Conservation (phyloP, 1,284 basidiomycete species). For the Cryptococcus sp. region DNA sequence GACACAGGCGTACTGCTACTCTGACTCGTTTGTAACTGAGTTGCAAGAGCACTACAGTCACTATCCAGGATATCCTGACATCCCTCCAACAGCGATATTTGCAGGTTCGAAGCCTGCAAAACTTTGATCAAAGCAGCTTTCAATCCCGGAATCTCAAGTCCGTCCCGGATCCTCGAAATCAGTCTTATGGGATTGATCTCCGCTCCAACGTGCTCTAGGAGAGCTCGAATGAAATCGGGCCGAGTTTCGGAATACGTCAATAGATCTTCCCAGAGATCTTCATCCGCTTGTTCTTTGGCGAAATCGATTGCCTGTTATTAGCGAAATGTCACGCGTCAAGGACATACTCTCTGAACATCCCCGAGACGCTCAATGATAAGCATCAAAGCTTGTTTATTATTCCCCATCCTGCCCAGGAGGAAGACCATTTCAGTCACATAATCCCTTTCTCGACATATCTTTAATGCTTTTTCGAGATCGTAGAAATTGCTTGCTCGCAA, state of each 20-base stretch:
- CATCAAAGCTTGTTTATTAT: constrained; percentile 89
- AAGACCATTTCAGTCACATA: constrained; percentile 97
- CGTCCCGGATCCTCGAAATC: constrained; percentile 90
- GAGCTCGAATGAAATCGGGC: constrained; percentile 92
- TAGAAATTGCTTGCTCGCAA: constrained; percentile 88
- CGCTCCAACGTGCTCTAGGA: constrained; percentile 91
- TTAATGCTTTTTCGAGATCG: constrained; percentile 84
- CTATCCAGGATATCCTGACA: constrained; percentile 80
- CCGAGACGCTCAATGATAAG: constrained; percentile 93
- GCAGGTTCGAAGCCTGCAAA: constrained; percentile 86
- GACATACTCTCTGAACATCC: constrained; percentile 73
- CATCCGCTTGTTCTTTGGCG: constrained; percentile 93
- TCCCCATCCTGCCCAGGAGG: constrained; percentile 92
- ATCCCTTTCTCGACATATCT: constrained; percentile 75
- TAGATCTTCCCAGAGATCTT: constrained; percentile 97
- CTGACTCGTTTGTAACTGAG: constrained; percentile 66
- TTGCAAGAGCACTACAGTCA: constrained; percentile 71
- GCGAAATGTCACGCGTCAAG: constrained; percentile 2
- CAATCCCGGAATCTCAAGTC: constrained; percentile 90
- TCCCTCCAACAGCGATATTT: constrained; percentile 75
- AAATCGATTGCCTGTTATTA: constrained; percentile 83
- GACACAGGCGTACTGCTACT: constrained; percentile 69
- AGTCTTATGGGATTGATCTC: constrained; percentile 94
- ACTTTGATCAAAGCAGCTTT: constrained; percentile 95
- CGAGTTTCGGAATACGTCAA: constrained; percentile 89